Conservation (phyloP, 768 basidiomycete genomes). For the Hysterangium stoloniferum region DNA sequence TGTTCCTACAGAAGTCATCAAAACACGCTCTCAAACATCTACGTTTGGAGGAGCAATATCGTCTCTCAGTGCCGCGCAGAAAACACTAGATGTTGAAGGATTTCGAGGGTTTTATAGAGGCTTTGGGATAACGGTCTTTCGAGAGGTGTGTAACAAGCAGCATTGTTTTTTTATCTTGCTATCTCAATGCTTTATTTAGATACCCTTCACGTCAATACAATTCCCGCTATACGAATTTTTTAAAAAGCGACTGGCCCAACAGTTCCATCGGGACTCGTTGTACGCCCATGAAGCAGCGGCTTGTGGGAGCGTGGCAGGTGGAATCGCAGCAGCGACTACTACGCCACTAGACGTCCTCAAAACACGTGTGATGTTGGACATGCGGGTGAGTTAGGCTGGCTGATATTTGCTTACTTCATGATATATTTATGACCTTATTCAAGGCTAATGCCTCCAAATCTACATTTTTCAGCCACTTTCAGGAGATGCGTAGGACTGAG, state of each 20-base stretch:
- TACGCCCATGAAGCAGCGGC: slow-evolving; percentile 71
- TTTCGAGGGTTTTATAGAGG: slow-evolving; percentile 81
- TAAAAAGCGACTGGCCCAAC: slow-evolving; percentile 55
- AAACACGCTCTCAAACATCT: slow-evolving; percentile 85
- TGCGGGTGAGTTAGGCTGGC: slow-evolving; percentile 49
- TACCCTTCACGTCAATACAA: slow-evolving; percentile 92
- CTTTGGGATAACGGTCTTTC: slow-evolving; percentile 69
- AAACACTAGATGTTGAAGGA: slow-evolving; percentile 56
- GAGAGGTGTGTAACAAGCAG: slow-evolving; percentile 53
- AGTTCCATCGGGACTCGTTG: slow-evolving; percentile 48
- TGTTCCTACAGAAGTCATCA: slow-evolving; percentile 94
- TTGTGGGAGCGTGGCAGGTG: slow-evolving; percentile 89
- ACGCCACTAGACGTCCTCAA: slow-evolving; percentile 96
- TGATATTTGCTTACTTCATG: slow-evolving; percentile 32
- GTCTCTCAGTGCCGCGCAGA: slow-evolving; percentile 50
- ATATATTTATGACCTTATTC: slow-evolving; percentile 33
- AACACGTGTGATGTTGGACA: slow-evolving; percentile 93
- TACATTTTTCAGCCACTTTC: background rate
- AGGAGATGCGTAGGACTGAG: slow-evolving; percentile 61
- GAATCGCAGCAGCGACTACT: slow-evolving; percentile 79
- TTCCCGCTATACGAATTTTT: slow-evolving; percentile 92
- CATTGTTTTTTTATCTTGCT: slow-evolving; percentile 13
- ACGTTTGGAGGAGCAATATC: slow-evolving; percentile 56
- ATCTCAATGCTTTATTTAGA: slow-evolving; percentile 36
- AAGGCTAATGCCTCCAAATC: slow-evolving; percentile 21